phyloP scores from a whole-genome alignment of 352 stramenopile species.

The Hyaloperonospora brassicae region DNA sequence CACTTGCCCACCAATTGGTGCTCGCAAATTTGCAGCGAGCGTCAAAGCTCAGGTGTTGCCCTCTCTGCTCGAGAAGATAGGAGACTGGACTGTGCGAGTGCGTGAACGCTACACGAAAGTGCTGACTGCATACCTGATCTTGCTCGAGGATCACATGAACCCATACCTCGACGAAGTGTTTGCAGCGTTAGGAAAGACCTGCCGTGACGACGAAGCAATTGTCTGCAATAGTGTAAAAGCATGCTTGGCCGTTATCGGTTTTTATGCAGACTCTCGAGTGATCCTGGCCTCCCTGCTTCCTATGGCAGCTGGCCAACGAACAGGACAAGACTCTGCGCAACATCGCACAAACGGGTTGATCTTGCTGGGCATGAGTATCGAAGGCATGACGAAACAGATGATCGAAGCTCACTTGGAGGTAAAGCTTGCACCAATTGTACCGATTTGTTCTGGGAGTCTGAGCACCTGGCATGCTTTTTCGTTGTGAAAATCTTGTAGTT shows the following conservation, averaged over 20 bases:
- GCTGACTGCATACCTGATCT: conserved; percentile 53
- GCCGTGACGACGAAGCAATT: conserved; percentile 58
- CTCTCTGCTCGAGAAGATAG: conserved; percentile 54
- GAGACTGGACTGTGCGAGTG: conserved; percentile 76
- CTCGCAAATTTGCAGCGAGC: conserved; percentile 39
- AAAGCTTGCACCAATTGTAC: conserved; percentile 3
- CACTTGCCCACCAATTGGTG: conserved; percentile 35
- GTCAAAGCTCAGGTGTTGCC: conserved; percentile 44
- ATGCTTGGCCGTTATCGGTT: conserved; percentile 54
- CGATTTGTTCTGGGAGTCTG: background rate
- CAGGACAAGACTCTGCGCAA: conserved; percentile 68
- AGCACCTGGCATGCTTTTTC: conserved; percentile 2
- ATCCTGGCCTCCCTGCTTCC: conserved; percentile 67
- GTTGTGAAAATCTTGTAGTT: conserved; percentile 22
- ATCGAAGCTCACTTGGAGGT: conserved; percentile 59
- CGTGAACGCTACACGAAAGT: conserved; percentile 67
- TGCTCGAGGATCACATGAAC: conserved; percentile 63
- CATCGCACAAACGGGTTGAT: conserved; percentile 75
- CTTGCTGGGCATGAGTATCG: conserved; percentile 71
- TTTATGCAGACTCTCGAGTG: conserved; percentile 64
- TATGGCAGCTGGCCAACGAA: conserved; percentile 54
- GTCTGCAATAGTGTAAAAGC: conserved; percentile 57
- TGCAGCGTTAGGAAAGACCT: conserved; percentile 58
- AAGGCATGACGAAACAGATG: conserved; percentile 58
- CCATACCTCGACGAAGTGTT: conserved; percentile 70